phyloP scores from a whole-genome alignment of 805 yeast genomes.

The Wickerhamomyces ciferrii region DNA sequence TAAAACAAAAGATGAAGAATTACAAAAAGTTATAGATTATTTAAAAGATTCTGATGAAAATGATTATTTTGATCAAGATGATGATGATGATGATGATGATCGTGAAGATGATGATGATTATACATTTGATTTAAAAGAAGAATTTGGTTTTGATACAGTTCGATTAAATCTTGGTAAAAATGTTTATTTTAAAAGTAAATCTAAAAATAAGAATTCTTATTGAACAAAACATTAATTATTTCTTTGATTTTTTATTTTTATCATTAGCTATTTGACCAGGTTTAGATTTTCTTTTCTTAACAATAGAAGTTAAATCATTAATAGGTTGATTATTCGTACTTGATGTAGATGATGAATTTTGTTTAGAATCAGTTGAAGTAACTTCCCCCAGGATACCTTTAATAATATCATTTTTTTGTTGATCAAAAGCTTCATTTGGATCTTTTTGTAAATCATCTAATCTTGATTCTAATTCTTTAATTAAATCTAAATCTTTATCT shows the following conservation, averaged over 20 bases:
- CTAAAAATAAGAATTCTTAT: not conserved
- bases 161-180: conserved; percentile 4
- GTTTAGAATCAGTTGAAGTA: conserved; percentile 19
- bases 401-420: conserved; percentile 47
- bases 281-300: conserved; percentile 45
- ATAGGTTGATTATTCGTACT: conserved; percentile 26
- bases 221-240: conserved; percentile 1
- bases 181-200: not conserved
- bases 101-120: conserved; percentile 1
- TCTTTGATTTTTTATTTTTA: conserved; percentile 12
- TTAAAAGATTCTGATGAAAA: not conserved
- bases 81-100: conserved; percentile 3
- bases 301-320: conserved; percentile 60
- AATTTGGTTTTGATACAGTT: conserved; percentile 18
- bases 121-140: conserved; percentile 13
- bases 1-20: conserved; percentile 3
- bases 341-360: conserved; percentile 11
- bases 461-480: conserved; percentile 53
- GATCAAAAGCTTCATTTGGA: conserved; percentile 41
- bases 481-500: conserved; percentile 36
- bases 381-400: conserved; percentile 52
- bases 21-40: conserved; percentile 1
- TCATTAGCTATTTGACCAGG: conserved; percentile 1
- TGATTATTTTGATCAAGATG: not conserved
- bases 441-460: conserved; percentile 48